A percentile compares a stretch with the other conserved stretches of the same genome.
phyloP scores from a whole-genome alignment of 2,329 filamentous ascomycete genomes.

The Emericellopsis cladophorae region DNA sequence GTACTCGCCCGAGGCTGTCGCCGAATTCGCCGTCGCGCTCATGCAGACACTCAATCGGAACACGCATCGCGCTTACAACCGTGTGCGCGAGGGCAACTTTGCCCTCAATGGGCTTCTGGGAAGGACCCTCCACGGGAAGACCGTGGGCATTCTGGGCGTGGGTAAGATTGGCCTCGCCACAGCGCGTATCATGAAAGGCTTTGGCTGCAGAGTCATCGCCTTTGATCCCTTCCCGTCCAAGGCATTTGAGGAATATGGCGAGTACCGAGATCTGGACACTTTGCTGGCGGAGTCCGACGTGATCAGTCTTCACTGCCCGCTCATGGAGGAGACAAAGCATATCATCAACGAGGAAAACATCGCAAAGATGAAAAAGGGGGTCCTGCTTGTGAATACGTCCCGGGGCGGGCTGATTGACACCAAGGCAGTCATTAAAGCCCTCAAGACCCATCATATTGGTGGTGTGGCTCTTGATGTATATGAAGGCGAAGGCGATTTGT shows the following conservation, averaged over 20 bases:
- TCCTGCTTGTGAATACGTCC: slow-evolving; percentile 55
- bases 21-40: slow-evolving; percentile 56
- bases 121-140: slow-evolving; percentile 48
- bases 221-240: slow-evolving; percentile 42
- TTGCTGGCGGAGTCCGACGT: slow-evolving; percentile 46
- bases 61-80: slow-evolving; percentile 55
- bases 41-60: slow-evolving; percentile 56
- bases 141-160: slow-evolving; percentile 52
- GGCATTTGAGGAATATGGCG: slow-evolving; percentile 35
- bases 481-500: slow-evolving; percentile 49
- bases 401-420: slow-evolving; percentile 53
- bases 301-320: slow-evolving; percentile 53
- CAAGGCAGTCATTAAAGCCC: slow-evolving; percentile 41
- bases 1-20: slow-evolving; percentile 58
- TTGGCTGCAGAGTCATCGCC: slow-evolving; percentile 50
- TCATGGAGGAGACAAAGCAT: slow-evolving; percentile 45
- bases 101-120: slow-evolving; percentile 51
- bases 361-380: slow-evolving; percentile 42
- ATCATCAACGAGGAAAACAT: slow-evolving; percentile 45
- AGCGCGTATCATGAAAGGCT: slow-evolving; percentile 49
- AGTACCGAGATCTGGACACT: slow-evolving; percentile 38
- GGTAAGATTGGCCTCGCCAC: slow-evolving; percentile 53
- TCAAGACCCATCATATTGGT: slow-evolving; percentile 47
- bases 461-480: slow-evolving; percentile 57
- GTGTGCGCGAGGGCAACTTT: slow-evolving; percentile 58